Base-by-base conservation (phyloP, 139 green algal species). In the Pseudopediastrum boryanum region DNA sequence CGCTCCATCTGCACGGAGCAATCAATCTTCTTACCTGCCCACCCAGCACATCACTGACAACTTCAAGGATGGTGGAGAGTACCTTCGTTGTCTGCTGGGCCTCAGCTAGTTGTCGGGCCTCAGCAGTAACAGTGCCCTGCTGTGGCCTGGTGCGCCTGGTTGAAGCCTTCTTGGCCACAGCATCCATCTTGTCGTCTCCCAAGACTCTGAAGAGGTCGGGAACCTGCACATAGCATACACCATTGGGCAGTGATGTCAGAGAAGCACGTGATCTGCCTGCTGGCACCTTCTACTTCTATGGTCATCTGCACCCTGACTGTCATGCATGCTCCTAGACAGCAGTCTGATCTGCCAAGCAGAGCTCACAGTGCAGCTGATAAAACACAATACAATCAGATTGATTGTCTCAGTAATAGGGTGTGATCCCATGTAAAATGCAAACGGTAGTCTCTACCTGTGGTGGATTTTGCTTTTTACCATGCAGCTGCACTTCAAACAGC, bases 121-220 rank as follows among this genome's bases (percentile, higher is more conserved):
- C 46, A 56, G 46, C 46, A 16, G 13, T n/a, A n/a, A n/a, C n/a
- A n/a, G n/a, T n/a, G n/a, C n/a, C n/a, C n/a, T n/a, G n/a, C n/a
- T n/a, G n/a, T n/a, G n/a, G n/a, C n/a, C n/a, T n/a, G n/a, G n/a
- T n/a, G n/a, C n/a, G n/a, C n/a, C n/a, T n/a, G n/a, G n/a, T n/a
- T n/a, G n/a, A n/a, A n/a, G n/a, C n/a, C n/a, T n/a, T n/a, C n/a
- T n/a, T 7, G 61, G 4, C 50, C 10, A 12, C 5, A 33, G 2
- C 21, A 35, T 38, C n/a, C 8, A 1, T 21, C 63, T 36, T 29
- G 27, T 33, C 2, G 1, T 56, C 64, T 33, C 52, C 38, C 39
- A 79, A 65, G 7, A 31, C 51, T 29, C 59, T 25, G 38, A 85
- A 75, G 29, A 85, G 62, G 38, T 46, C 23, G 29, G 81, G 81